phyloP scores from a whole-genome alignment of 306 rosid species.

The Vigna reflexopilosa region DNA sequence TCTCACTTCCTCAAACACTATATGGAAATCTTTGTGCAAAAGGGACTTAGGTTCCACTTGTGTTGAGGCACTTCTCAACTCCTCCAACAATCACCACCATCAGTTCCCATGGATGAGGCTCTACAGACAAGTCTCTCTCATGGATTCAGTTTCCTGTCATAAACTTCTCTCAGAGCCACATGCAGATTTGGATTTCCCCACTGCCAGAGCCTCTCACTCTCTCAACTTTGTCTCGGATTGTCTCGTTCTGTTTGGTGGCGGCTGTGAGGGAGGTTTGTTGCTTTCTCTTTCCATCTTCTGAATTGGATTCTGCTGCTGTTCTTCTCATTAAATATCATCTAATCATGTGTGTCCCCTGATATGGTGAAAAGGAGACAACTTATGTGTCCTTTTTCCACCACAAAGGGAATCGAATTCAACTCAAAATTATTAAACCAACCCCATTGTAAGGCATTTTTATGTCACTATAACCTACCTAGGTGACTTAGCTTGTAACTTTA shows the following conservation, averaged over 20 bases:
- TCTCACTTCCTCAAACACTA: slow-evolving; percentile 63
- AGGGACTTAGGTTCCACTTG: slow-evolving; percentile 80
- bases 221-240: slow-evolving; percentile 87
- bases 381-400: slow-evolving; percentile 17
- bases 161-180: slow-evolving; percentile 51
- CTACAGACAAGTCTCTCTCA: slow-evolving; percentile 64
- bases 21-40: slow-evolving; percentile 76
- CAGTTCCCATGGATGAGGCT: slow-evolving; percentile 78
- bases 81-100: slow-evolving; percentile 42
- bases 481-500: background rate
- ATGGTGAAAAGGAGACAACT: slow-evolving; percentile 24
- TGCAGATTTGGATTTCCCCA: slow-evolving; percentile 59
- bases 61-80: slow-evolving; percentile 67
- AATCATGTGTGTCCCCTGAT: slow-evolving; percentile 32
- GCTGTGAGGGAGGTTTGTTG: slow-evolving; percentile 81
- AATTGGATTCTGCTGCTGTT: slow-evolving; percentile 13
- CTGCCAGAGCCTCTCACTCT: slow-evolving; percentile 94
- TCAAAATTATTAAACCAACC: background rate
- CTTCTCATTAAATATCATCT: slow-evolving; percentile 24
- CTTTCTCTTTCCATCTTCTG: slow-evolving; percentile 41
- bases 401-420: slow-evolving; percentile 3
- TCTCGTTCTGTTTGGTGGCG: slow-evolving; percentile 88
- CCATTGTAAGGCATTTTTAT: background rate
- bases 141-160: slow-evolving; percentile 66
- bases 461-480: background rate